Evolutionary conservation across 2,329 filamentous ascomycete species (phyloP).

Genomic region (Chrysoporthe puriensis): DNA sequence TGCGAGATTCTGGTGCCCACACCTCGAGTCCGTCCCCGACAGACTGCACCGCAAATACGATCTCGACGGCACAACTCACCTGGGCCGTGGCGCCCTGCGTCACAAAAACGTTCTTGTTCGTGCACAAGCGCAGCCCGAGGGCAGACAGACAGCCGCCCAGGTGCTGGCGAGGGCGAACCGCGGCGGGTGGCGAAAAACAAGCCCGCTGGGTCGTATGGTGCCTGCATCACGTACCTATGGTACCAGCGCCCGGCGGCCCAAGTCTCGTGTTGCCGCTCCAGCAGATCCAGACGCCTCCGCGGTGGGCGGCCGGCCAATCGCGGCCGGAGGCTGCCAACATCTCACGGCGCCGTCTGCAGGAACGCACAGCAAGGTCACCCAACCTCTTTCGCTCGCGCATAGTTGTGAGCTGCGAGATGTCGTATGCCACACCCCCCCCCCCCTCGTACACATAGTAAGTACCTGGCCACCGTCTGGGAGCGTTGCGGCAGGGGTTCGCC

Average conservation of each 20-base stretch:
- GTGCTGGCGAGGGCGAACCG: slow-evolving; percentile 5
- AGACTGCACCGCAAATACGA: slow-evolving; percentile 16
- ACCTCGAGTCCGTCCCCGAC: neutral
- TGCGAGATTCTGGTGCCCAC: slow-evolving; percentile 24
- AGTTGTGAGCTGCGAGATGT: slow-evolving; percentile 29
- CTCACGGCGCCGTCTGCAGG: slow-evolving; percentile 18
- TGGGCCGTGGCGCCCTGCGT: slow-evolving; percentile 13
- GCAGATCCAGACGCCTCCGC: slow-evolving; percentile 18
- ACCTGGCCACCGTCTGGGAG: slow-evolving; percentile 9
- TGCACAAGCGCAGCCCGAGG: too few species aligned
- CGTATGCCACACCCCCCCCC: slow-evolving; percentile 20
- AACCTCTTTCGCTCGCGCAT: slow-evolving; percentile 9
- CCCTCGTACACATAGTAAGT: neutral
- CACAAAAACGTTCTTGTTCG: neutral
- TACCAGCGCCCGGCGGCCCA: slow-evolving; percentile 15
- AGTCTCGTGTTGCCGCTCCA: slow-evolving; percentile 18
- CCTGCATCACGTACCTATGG: slow-evolving; percentile 9
- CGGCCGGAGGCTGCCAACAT: slow-evolving; percentile 5
- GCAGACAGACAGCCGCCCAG: slow-evolving; percentile 4
- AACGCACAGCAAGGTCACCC: slow-evolving; percentile 17
- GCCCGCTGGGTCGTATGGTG: slow-evolving; percentile 15
- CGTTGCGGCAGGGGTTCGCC: slow-evolving; percentile 19
- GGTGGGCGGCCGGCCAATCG: slow-evolving; percentile 20
- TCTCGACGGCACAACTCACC: slow-evolving; percentile 10
- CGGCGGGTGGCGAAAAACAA: slow-evolving; percentile 22